Base-by-base conservation (phyloP, 1,284 basidiomycete genomes). In the Ustilago xerochloae region DNA sequence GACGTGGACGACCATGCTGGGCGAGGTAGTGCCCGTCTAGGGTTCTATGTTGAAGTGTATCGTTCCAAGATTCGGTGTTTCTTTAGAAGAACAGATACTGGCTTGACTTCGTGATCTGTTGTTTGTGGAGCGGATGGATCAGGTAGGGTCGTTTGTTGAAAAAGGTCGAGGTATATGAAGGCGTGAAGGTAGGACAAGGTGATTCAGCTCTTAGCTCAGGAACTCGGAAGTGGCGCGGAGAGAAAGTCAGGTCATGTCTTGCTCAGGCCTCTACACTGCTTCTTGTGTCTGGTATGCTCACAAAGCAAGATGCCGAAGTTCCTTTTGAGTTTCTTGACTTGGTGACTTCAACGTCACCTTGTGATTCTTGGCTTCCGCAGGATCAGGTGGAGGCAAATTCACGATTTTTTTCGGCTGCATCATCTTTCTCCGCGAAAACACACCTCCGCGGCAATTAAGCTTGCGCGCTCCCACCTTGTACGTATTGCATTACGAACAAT, bases 1-100 rank as follows among this genome's bases (percentile, higher is more conserved):
- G 9, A 70, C 67, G 39, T 75, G 63, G 20, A 75, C 67, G 24
- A 66, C 59, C 72, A 75, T 75, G 2, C 18, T 69, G 41, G 45
- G 26, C 32, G 9, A 45, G 3, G 15, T 12, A 13, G 5, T 45
- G 30, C 48, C 24, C 48, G 18, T 15, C 7, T 2, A 30, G 20
- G 43, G 41, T n/a, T 28, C 8, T 22, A 20, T 22, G n/a, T n/a
- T n/a, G n/a, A n/a, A n/a, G n/a, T n/a, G n/a, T n/a, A n/a, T n/a
- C n/a, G n/a, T n/a, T n/a, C n/a, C 20, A 15, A 43, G 41, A 26
- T 10, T 9, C 39, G 18, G 24, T 20, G 18, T n/a, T 41, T 13
- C 10, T 6, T 15, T 38, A n/a, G 15, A 13, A n/a, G 35, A 13
- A 38, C 15, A 16, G 12, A 33, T 12, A 4, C 13, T 9, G 24